These are phyloP conservation scores for Boletus reticuloceps DNA, from an alignment of 768 basidiomycete genomes.

Conservation along the genomic window DNA sequence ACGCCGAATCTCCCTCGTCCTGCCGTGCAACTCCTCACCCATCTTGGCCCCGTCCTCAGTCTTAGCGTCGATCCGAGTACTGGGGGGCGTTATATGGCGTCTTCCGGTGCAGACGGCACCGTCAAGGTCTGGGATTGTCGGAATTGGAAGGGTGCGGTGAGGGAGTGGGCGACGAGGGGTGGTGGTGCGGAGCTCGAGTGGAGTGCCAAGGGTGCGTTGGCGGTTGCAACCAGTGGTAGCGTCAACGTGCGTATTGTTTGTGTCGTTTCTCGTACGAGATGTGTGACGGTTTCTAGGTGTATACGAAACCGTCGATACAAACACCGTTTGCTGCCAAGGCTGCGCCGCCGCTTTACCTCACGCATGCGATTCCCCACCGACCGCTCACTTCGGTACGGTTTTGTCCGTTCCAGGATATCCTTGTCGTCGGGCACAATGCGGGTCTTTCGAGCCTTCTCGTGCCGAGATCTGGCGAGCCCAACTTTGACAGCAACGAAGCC, in stretches of 20 bases:
- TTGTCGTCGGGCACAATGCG: conserved; percentile 71
- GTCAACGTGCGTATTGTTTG: conserved; percentile 60
- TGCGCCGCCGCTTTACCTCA: conserved; percentile 82
- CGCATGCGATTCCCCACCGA: conserved; percentile 77
- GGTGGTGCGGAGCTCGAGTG: conserved; percentile 72
- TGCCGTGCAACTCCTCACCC: conserved; percentile 88
- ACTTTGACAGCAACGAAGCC: conserved; percentile 90
- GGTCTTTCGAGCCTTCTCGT: conserved; percentile 87
- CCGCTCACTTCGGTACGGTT: conserved; percentile 79
- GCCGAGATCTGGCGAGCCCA: conserved; percentile 91
- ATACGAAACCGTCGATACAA: conserved; percentile 65
- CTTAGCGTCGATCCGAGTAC: conserved; percentile 82
- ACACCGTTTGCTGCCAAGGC: conserved; percentile 45
- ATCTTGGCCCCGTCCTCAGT: conserved; percentile 81
- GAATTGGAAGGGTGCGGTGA: conserved; percentile 88
- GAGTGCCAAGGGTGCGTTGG: conserved; percentile 82
- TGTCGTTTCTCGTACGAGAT: background rate
- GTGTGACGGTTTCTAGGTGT: conserved; percentile 48
- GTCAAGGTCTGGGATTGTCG: conserved; percentile 98
- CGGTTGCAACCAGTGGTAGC: conserved; percentile 77
- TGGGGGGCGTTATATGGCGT: conserved; percentile 89
- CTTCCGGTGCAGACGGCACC: conserved; percentile 79
- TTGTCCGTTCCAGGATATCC: conserved; percentile 83
- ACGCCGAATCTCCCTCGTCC: conserved; percentile 92
- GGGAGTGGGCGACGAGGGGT: conserved; percentile 74